A percentile compares a stretch with the other conserved stretches of the same genome.
Conservation (phyloP, 2,329 filamentous ascomycete species). For the Didymella exigua region DNA sequence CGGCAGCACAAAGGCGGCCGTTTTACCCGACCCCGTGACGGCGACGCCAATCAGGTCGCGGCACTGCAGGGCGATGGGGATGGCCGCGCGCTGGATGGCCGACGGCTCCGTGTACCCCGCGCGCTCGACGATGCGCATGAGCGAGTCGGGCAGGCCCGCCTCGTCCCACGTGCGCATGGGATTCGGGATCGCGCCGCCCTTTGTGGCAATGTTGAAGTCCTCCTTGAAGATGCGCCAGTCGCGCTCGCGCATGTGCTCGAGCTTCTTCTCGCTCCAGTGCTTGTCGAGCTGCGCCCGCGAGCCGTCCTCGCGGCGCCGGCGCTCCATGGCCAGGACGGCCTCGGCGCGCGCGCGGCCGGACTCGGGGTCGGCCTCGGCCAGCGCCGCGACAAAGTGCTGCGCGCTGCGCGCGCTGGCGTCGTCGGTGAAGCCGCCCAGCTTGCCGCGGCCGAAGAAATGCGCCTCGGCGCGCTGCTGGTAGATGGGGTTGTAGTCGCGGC, state of each 20-base stretch:
- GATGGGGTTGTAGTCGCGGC: conserved; percentile 78
- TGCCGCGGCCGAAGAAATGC: conserved; percentile 72
- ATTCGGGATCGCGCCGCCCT: conserved; percentile 88
- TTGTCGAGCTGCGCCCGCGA: conserved; percentile 78
- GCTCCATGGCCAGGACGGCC: conserved; percentile 84
- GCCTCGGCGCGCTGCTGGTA: conserved; percentile 72
- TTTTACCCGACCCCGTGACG: conserved; percentile 98
- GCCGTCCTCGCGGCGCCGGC: conserved; percentile 74
- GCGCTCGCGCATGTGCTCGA: conserved; percentile 93
- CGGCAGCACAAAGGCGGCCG: conserved; percentile 90
- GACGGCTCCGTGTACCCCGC: conserved; percentile 93
- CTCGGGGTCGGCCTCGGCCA: conserved; percentile 76
- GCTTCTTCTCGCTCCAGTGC: conserved; percentile 92
- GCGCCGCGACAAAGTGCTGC: conserved; percentile 66
- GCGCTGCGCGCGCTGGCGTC: conserved; percentile 59
- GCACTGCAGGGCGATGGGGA: conserved; percentile 90
- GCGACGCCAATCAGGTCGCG: conserved; percentile 98
- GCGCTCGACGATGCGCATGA: conserved; percentile 80
- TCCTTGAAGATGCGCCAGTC: conserved; percentile 99
- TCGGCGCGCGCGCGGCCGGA: conserved; percentile 76
- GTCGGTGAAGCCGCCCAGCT: conserved; percentile 69
- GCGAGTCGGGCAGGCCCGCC: conserved; percentile 74
- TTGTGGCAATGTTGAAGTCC: conserved; percentile 95
- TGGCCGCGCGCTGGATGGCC: conserved; percentile 90
- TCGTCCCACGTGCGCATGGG: conserved; percentile 96